Conservation (phyloP, 306 rosid genomes). For the Cucurbita argyrosperma region DNA sequence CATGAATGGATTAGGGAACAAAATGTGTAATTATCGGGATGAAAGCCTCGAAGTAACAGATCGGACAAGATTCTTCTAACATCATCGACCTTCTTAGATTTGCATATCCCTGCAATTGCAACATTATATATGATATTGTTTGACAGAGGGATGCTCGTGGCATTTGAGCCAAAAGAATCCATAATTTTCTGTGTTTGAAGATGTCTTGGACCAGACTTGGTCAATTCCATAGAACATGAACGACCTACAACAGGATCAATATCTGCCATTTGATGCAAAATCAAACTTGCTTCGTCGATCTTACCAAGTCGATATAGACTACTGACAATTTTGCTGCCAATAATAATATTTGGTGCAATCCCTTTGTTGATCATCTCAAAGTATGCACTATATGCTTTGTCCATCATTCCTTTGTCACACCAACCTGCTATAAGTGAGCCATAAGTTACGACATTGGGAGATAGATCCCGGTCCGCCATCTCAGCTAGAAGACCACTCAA, state of each 20-base stretch:
- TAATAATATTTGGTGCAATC: slow-evolving; percentile 33
- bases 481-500: slow-evolving; percentile 40
- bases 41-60: slow-evolving; percentile 41
- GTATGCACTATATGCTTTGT: slow-evolving; percentile 48
- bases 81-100: slow-evolving; percentile 43
- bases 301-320: slow-evolving; percentile 46
- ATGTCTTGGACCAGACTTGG: slow-evolving; percentile 12
- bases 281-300: slow-evolving; percentile 51
- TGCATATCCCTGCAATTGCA: slow-evolving; percentile 67
- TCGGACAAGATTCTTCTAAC: slow-evolving; percentile 48
- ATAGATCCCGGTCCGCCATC: slow-evolving; percentile 48
- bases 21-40: slow-evolving; percentile 68
- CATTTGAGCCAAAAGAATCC: slow-evolving; percentile 33
- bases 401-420: slow-evolving; percentile 63
- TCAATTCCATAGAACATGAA: slow-evolving; percentile 14
- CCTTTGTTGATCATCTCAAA: slow-evolving; percentile 61
- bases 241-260: slow-evolving; percentile 28
- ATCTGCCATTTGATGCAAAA: slow-evolving; percentile 52
- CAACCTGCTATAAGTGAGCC: slow-evolving; percentile 76
- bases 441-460: slow-evolving; percentile 50
- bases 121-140: slow-evolving; percentile 46
- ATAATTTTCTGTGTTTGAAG: slow-evolving; percentile 38
- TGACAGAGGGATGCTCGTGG: slow-evolving; percentile 25
- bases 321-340: slow-evolving; percentile 65
- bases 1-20: slow-evolving; percentile 63